These are phyloP conservation scores for Cercospora nicotianae DNA, from an alignment of 2,329 filamentous ascomycete genomes.

Conservation along the genomic window DNA sequence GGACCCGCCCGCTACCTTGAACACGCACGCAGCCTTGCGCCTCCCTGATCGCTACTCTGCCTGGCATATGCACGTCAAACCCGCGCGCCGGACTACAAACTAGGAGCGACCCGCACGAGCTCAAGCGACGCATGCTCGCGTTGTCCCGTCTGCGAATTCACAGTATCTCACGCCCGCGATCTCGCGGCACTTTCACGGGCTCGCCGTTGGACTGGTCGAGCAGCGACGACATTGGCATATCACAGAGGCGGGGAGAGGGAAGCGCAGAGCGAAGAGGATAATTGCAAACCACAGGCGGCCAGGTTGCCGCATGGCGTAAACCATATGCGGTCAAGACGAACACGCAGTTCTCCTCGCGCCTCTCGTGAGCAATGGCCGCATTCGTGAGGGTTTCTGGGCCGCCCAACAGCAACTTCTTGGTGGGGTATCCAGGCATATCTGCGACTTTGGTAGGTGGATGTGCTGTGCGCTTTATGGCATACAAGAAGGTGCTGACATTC, in stretches of 20 bases:
- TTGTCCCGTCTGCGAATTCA: background rate
- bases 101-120: background rate
- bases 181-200: background rate
- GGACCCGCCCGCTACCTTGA: conserved; percentile 2
- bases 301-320: conserved; percentile 21
- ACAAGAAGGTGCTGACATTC: conserved; percentile 10
- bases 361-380: conserved; percentile 53
- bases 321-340: conserved; percentile 26
- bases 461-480: background rate
- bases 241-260: background rate
- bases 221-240: conserved; percentile 5
- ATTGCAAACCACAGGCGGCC: conserved; percentile 1
- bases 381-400: conserved; percentile 96
- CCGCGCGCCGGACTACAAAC: conserved; percentile 4
- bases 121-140: background rate
- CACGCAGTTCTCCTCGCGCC: conserved; percentile 16
- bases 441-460: conserved; percentile 78
- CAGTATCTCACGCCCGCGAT: background rate
- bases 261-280: background rate
- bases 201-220: background rate
- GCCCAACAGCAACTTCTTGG: conserved; percentile 93
- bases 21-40: conserved; percentile 4
- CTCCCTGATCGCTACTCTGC: conserved; percentile 6
- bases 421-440: conserved; percentile 96
- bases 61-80: background rate